Conservation (phyloP, 352 stramenopile genomes). For the Nothophytophthora sp. region DNA sequence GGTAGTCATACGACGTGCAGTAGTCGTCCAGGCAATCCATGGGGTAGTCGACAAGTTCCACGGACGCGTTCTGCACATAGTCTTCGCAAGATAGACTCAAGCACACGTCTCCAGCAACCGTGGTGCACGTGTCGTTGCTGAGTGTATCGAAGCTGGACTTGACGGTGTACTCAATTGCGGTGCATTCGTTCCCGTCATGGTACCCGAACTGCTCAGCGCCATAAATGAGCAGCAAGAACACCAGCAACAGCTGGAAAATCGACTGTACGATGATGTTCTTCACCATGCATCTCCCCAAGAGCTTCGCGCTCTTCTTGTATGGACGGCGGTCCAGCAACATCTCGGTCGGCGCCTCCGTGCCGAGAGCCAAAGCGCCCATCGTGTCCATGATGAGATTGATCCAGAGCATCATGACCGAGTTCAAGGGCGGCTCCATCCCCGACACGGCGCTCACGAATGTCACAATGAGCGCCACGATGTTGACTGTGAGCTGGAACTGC, state of each 20-base stretch:
- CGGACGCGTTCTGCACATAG: slow-evolving; percentile 42
- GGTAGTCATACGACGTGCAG: slow-evolving; percentile 73
- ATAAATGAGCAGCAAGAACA: slow-evolving; percentile 80
- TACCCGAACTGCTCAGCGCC: slow-evolving; percentile 63
- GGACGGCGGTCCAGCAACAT: slow-evolving; percentile 62
- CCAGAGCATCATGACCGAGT: slow-evolving; percentile 90
- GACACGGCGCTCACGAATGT: slow-evolving; percentile 83
- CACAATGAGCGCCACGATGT: slow-evolving; percentile 79
- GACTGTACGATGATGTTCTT: slow-evolving; percentile 81
- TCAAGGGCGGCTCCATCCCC: slow-evolving; percentile 79
- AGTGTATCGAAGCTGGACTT: slow-evolving; percentile 54
- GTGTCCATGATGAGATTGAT: slow-evolving; percentile 90
- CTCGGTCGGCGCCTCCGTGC: slow-evolving; percentile 69
- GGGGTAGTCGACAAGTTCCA: slow-evolving; percentile 40
- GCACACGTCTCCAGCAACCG: slow-evolving; percentile 44
- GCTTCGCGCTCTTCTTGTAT: slow-evolving; percentile 66
- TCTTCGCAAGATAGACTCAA: slow-evolving; percentile 55
- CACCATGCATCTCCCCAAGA: slow-evolving; percentile 65
- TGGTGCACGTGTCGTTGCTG: slow-evolving; percentile 41
- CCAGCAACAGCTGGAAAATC: slow-evolving; percentile 75
- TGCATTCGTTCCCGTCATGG: slow-evolving; percentile 57
- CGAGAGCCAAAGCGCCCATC: slow-evolving; percentile 73
- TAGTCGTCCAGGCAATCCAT: slow-evolving; percentile 43
- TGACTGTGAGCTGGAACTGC: slow-evolving; percentile 85
- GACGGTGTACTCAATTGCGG: slow-evolving; percentile 37